Evolutionary conservation across 352 stramenopile genomes (phyloP).

Genomic region (Pythium phragmiticola): DNA sequence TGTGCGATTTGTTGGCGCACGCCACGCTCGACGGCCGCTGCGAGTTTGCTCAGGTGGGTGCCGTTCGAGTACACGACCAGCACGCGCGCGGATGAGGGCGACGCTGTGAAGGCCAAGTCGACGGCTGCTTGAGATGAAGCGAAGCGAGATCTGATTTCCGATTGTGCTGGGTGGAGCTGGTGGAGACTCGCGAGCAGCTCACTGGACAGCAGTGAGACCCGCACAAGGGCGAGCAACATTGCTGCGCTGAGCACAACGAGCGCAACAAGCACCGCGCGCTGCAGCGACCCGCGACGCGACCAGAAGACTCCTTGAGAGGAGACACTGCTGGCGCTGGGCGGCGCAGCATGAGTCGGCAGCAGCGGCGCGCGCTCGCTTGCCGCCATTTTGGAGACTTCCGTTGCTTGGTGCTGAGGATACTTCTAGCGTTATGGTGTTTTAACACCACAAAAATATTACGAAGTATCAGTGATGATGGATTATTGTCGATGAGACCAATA

Average conservation of each 20-base stretch:
- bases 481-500: too few relatives aligned
- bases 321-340: not conserved
- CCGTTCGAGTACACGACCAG: conserved; percentile 76
- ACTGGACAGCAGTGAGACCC: conserved; percentile 36
- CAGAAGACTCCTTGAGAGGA: not conserved
- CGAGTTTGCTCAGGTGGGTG: conserved; percentile 70
- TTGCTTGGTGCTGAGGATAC: too few relatives aligned
- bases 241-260: conserved; percentile 41
- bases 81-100: conserved; percentile 37
- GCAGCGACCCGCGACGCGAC: conserved; percentile 2
- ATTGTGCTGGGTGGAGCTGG: conserved; percentile 11
- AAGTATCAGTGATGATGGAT: too few relatives aligned
- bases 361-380: conserved; percentile 13
- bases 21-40: conserved; percentile 57
- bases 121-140: not conserved
- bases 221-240: conserved; percentile 36
- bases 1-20: conserved; percentile 36
- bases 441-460: too few relatives aligned
- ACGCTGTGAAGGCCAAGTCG: not conserved
- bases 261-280: conserved; percentile 12
- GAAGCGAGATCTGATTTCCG: not conserved
- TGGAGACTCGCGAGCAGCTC: conserved; percentile 44
- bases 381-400: not conserved
- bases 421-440: too few relatives aligned
- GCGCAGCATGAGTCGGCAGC: conserved; percentile 9